Conservation (phyloP, 352 stramenopile genomes). For the Globisporangium perplexum region DNA sequence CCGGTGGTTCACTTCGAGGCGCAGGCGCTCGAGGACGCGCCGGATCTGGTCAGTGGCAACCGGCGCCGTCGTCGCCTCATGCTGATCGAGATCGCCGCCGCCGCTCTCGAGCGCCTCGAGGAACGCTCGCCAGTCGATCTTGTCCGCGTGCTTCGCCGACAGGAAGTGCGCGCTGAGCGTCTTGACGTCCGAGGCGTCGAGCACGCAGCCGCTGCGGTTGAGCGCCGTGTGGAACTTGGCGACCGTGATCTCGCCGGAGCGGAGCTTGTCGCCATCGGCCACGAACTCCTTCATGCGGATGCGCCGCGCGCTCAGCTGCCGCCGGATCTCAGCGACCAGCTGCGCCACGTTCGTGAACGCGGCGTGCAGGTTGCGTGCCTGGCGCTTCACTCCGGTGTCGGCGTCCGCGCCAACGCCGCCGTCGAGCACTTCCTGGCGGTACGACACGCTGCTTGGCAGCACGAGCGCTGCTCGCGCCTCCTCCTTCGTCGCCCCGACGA, state of each 20-base stretch:
- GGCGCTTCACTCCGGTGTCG: constrained; percentile 16
- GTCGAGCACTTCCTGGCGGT: constrained; percentile 53
- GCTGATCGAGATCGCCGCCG: no score
- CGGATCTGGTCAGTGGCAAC: constrained; percentile 3
- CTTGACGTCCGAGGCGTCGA: constrained; percentile 56
- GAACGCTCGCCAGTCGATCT: constrained; percentile 78
- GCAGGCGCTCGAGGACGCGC: constrained; percentile 38
- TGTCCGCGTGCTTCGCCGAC: constrained; percentile 55
- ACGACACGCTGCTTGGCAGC: constrained; percentile 51
- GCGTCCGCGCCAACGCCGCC: constrained; percentile 22
- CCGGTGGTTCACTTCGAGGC: constrained; percentile 51
- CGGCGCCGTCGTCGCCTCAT: not conserved
- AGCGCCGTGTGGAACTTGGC: constrained; percentile 84
- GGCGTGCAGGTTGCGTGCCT: constrained; percentile 20
- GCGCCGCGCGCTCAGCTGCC: constrained; percentile 54
- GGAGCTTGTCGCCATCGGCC: constrained; percentile 71
- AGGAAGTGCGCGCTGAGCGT: constrained; percentile 62
- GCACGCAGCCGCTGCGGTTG: constrained; percentile 68
- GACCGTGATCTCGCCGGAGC: constrained; percentile 73
- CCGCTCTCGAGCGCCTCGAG: constrained; percentile 40
- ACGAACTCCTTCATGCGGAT: constrained; percentile 85
- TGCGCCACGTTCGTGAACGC: constrained; percentile 25
- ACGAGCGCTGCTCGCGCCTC: constrained; percentile 16
- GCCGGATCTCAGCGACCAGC: constrained; percentile 53
- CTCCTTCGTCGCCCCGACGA: constrained; percentile 24